Percentiles rank a stretch among this genome's conserved stretches.
These are phyloP conservation scores for Acer yangbiense DNA, from an alignment of 345 rosid species.

Conservation along the genomic window DNA sequence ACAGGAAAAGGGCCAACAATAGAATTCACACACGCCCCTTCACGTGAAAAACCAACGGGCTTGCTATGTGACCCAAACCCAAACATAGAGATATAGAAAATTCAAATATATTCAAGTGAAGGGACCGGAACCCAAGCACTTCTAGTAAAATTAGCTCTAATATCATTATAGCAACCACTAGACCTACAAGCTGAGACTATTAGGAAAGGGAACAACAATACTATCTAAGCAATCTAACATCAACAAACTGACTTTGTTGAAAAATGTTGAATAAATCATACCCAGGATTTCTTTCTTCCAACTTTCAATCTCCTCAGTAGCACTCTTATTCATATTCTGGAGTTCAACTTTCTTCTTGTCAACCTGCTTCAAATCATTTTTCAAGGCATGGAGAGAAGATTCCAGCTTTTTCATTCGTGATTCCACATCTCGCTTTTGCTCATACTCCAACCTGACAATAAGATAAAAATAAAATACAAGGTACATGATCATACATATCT, in stretches of 20 bases:
- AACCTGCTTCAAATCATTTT: conserved; percentile 62
- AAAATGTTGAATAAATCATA: conserved; percentile 30
- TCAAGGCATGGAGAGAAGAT: conserved; percentile 61
- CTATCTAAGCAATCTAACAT: neutral
- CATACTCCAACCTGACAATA: conserved; percentile 82
- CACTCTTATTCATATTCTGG: conserved; percentile 14
- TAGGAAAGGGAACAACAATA: neutral
- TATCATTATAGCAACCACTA: neutral
- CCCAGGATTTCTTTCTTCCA: conserved; percentile 83
- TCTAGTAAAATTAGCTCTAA: neutral
- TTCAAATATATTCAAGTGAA: no score
- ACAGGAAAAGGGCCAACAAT: neutral
- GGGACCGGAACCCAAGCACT: no score
- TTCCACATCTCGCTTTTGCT: conserved; percentile 88
- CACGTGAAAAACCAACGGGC: no score
- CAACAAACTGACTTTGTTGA: neutral
- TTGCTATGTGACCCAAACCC: no score
- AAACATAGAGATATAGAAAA: no score
- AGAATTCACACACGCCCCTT: neutral
- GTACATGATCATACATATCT: neutral
- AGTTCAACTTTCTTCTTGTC: conserved; percentile 64
- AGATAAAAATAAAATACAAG: conserved; percentile 1
- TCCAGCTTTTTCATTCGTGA: conserved; percentile 82
- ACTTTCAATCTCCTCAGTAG: conserved; percentile 57
- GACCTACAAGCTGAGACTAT: neutral